Conservation (phyloP, 805 yeast genomes). For the Ogataea trehaloabstinens region DNA sequence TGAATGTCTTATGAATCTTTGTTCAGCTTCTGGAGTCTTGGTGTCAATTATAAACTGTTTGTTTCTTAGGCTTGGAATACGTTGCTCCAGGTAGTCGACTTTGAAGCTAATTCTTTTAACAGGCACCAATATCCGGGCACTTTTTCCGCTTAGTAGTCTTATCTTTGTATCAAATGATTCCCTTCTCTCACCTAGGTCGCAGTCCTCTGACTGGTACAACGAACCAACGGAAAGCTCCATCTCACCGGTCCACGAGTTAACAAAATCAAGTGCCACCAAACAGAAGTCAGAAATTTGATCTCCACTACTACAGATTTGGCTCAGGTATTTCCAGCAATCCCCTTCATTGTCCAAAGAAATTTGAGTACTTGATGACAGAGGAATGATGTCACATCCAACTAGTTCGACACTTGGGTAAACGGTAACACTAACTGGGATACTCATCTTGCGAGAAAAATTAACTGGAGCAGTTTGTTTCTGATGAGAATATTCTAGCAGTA, state of each 20-base stretch:
- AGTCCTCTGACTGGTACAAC: slow-evolving; percentile 20
- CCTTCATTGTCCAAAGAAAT: slow-evolving; percentile 25
- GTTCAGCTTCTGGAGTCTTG: slow-evolving; percentile 55
- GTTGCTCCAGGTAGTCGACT: slow-evolving; percentile 40
- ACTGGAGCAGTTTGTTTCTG: slow-evolving; percentile 23
- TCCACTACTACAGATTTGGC: slow-evolving; percentile 28
- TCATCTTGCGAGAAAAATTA: slow-evolving; percentile 50
- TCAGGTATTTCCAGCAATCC: slow-evolving; percentile 32
- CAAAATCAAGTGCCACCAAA: slow-evolving; percentile 67
- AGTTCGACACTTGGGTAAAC: slow-evolving; percentile 73
- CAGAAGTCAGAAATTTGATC: slow-evolving; percentile 52
- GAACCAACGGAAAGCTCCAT: slow-evolving; percentile 33
- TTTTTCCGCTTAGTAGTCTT: slow-evolving; percentile 25
- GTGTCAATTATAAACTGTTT: slow-evolving; percentile 67
- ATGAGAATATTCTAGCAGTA: slow-evolving; percentile 65
- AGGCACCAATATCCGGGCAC: slow-evolving; percentile 66
- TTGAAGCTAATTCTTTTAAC: slow-evolving; percentile 51
- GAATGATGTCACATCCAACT: slow-evolving; percentile 73
- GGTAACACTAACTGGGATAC: slow-evolving; percentile 66
- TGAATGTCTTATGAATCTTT: slow-evolving; percentile 50
- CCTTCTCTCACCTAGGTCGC: slow-evolving; percentile 14
- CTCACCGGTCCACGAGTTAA: slow-evolving; percentile 76
- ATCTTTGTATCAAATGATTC: slow-evolving; percentile 17
- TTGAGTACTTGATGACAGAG: slow-evolving; percentile 38
- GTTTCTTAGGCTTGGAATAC: slow-evolving; percentile 69